Base-by-base conservation (phyloP, 1,284 basidiomycete genomes). In the Ustilago sp. region DNA sequence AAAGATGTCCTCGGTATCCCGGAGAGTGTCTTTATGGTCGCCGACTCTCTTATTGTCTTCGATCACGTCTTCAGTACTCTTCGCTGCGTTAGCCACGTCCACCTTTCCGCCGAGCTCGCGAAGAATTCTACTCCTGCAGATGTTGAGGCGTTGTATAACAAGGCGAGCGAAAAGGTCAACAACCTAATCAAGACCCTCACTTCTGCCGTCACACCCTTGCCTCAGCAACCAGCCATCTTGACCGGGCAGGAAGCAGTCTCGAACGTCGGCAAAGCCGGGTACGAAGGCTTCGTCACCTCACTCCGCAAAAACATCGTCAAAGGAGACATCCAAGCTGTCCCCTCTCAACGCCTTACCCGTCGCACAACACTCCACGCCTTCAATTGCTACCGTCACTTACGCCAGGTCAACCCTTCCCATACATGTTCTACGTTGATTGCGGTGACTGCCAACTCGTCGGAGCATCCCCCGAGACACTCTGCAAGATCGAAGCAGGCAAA, bases 321-420 rank as follows among this genome's bases (percentile, higher is more conserved):
- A 55, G 97, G 97, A 45, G 94, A 99, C 87, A 98, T 99, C 83
- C 97, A 99, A 87, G 97, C 97, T 3, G 97, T 99, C 8, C 97
- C 97, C 1, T 95, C 93, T 17, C 97, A 99, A 86, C 90, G 96
- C 17, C 88, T 99, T 43, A 89, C 92, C 17, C 90, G 94, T 45
- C 92, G 92, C 60, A 99, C 97, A 0, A 87, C 90, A 23, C 88
- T 99, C 35, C 95, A 99, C 86, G 95, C 97, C 0, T 99, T 99
- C 89, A 99, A 99, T 88, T 94, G 93, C 13, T 98, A 95, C 86
- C 90, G 97, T 31, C 93, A 94, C 68, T 89, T 99, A 52, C 91
- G 97, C 56, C 92, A 95, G 81, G 90, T 98, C 72, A 99, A 99
- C 85, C 97, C 97, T 0, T 95, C 93, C 97, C 97, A 6, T 99